Evolutionary conservation across 164 flowering plant genomes (phyloP), one percentile per base, ranked within the genome.

Genomic region (Brasenia schreberi): DNA sequence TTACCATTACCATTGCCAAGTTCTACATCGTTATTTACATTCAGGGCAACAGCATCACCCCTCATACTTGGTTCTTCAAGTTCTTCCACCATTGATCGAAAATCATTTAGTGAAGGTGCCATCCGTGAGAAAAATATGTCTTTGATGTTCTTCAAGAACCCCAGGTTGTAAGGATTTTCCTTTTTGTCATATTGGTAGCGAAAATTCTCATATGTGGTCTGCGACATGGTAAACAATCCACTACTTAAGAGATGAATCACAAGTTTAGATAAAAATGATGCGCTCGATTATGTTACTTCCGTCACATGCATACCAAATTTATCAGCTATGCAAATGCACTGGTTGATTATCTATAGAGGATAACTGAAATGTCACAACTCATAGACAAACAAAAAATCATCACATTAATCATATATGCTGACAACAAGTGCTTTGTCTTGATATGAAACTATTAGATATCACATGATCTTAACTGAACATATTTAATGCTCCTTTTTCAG

Each of bases 131-230:
- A 77, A 63, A 88, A 77, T 1, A 76, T 52, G 64, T 85, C 91
- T 68, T 43, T 75, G 19, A 89, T 64, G 73, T 91, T 94, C 19
- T 69, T 63, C 12, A 81, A 1, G n/a, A 75, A 45, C 67, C 97
- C 95, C 53, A 65, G 81, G 64, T 76, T 74, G 72, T 80, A 83
- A 64, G 95, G 96, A 70, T 94, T 94, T 75, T 83, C 91, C 77
- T 82, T 87, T 71, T 83, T 87, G 77, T 89, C 98, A 83, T 94
- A 94, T 66, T 91, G 82, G 71, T 84, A 84, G 6, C 97, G 83
- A 72, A 94, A 94, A 77, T 89, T 94, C 73, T 94, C 98, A 67
- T 94, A 94, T 6, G 98, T 90, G 5, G 98, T 89, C 98, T 89
- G 88, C 52, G 76, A 5, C 19, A 18, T 61, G 10, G 63, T 18